Evolutionary conservation across 106 monocot genomes (phyloP).

Genomic region (Apostasia ramifera): DNA sequence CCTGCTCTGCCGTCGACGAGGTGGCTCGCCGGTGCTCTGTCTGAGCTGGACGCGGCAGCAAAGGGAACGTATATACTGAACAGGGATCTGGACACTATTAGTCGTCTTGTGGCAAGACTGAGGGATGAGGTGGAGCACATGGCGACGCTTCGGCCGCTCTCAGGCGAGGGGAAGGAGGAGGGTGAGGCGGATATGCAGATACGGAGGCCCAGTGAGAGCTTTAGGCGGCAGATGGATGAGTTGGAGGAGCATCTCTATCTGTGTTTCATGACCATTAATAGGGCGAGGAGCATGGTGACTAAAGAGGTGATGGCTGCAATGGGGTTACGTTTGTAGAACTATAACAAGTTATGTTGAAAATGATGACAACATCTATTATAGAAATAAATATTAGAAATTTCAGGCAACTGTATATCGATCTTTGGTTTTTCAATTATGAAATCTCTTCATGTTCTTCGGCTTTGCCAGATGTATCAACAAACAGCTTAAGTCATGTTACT

Average conservation of each 20-base stretch:
- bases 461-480: constrained; percentile 39
- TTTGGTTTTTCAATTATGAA: constrained; percentile 26
- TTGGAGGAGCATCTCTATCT: constrained; percentile 75
- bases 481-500: constrained; percentile 19
- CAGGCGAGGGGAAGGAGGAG: constrained; percentile 17
- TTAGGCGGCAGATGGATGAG: constrained; percentile 57
- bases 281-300: constrained; percentile 52
- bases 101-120: constrained; percentile 48
- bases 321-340: constrained; percentile 46
- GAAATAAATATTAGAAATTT: no score
- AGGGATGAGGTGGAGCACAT: constrained; percentile 57
- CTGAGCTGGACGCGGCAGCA: constrained; percentile 50
- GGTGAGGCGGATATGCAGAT: constrained; percentile 46
- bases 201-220: constrained; percentile 33
- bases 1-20: constrained; percentile 15
- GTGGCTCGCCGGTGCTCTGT: constrained; percentile 14
- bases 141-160: constrained; percentile 31
- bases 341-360: constrained; percentile 57
- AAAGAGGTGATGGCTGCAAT: no score
- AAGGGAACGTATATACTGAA: constrained; percentile 71
- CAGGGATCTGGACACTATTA: constrained; percentile 63
- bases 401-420: no score
- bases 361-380: no score
- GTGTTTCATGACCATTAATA: constrained; percentile 75
- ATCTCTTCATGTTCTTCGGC: constrained; percentile 45